phyloP scores from a whole-genome alignment of 257 asterid genomes.

The Paulownia fortunei region DNA sequence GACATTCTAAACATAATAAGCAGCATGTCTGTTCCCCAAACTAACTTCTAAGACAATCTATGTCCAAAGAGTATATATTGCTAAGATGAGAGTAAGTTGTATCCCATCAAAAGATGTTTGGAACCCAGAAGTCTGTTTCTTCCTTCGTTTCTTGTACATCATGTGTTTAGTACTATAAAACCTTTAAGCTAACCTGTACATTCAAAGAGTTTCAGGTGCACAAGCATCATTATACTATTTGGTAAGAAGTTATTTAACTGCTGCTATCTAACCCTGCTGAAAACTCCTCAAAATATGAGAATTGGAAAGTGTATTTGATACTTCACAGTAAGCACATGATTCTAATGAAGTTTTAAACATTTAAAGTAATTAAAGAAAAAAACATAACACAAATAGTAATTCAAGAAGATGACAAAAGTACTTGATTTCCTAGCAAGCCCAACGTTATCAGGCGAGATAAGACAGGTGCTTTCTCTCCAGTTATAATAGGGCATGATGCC shows the following conservation, averaged over 20 bases:
- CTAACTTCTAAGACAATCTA: background rate
- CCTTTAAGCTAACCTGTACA: constrained; percentile 30
- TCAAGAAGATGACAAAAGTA: constrained; percentile 24
- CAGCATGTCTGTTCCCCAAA: background rate
- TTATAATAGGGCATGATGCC: background rate
- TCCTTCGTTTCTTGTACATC: constrained; percentile 2
- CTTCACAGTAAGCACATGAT: background rate
- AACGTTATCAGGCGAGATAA: background rate
- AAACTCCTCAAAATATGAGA: background rate
- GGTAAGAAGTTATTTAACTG: background rate
- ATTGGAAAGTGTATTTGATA: background rate
- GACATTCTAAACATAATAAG: background rate
- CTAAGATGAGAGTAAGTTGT: background rate
- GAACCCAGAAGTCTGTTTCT: constrained; percentile 15
- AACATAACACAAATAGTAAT: background rate
- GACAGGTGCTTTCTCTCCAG: background rate
- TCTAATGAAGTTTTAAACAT: background rate
- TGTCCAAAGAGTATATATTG: background rate
- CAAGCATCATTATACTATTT: background rate
- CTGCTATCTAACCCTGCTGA: background rate
- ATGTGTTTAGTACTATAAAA: background rate
- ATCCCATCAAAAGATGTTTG: background rate
- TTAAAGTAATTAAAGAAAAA: background rate
- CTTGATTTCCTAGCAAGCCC: constrained; percentile 1
- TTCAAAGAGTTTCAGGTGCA: constrained; percentile 29